Evolutionary conservation across 805 yeast species (phyloP).

Genomic region (Candida dajiaensis): DNA sequence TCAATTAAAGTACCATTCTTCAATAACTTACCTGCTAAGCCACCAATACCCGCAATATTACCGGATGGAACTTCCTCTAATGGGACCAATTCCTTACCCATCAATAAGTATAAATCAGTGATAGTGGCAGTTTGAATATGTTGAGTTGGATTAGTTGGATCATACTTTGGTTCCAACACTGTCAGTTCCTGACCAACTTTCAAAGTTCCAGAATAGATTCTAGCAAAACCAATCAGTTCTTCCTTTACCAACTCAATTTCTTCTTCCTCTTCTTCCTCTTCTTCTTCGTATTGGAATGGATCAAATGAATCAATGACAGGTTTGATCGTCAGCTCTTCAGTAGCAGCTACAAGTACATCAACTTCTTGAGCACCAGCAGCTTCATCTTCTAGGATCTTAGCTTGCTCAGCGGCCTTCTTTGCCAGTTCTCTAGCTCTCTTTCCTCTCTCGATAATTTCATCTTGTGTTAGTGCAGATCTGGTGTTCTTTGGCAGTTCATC

Average conservation of each 20-base stretch:
- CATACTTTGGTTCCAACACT: slow-evolving; percentile 83
- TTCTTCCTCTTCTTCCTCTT: slow-evolving; percentile 40
- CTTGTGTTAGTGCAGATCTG: slow-evolving; percentile 36
- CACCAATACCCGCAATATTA: slow-evolving; percentile 89
- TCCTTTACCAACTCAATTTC: slow-evolving; percentile 42
- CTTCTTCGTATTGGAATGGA: slow-evolving; percentile 46
- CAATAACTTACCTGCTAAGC: slow-evolving; percentile 73
- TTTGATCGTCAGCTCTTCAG: slow-evolving; percentile 22
- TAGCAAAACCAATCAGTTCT: slow-evolving; percentile 77
- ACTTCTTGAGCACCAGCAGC: slow-evolving; percentile 7
- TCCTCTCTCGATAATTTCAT: slow-evolving; percentile 58
- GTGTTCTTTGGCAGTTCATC: slow-evolving; percentile 64
- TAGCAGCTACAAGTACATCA: slow-evolving; percentile 5
- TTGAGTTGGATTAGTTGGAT: slow-evolving; percentile 55
- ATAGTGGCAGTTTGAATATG: slow-evolving; percentile 53
- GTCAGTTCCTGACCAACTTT: slow-evolving; percentile 67
- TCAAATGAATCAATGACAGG: slow-evolving; percentile 31
- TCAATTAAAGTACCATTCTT: slow-evolving; percentile 82
- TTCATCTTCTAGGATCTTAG: slow-evolving; percentile 24
- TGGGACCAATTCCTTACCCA: slow-evolving; percentile 88
- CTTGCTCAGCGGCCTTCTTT: slow-evolving; percentile 56
- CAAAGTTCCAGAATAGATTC: slow-evolving; percentile 83
- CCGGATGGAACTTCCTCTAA: slow-evolving; percentile 88
- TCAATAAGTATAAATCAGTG: slow-evolving; percentile 67
- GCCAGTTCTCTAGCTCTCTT: slow-evolving; percentile 63